Evolutionary conservation across 83 land plant species (phyloP), one percentile per base, ranked within the genome.

Genomic region (Isoetes engelmannii): DNA sequence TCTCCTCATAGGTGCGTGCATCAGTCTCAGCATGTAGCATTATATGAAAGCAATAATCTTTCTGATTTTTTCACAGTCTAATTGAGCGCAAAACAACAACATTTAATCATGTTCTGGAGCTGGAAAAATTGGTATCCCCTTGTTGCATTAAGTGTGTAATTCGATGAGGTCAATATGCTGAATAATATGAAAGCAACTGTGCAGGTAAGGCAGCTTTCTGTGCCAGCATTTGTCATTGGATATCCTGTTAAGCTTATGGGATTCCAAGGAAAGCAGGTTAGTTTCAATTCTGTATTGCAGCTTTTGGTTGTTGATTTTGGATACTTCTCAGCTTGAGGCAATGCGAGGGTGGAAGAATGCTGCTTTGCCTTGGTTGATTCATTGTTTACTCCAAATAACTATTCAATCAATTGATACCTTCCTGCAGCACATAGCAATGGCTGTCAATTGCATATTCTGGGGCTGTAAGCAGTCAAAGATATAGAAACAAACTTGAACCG

Each of bases 221-320:
- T 69, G 15, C 59, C 55, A 8, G 78, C 74, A n/a, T 60, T 75
- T 18, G 78, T 75, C 12, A 70, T 75, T 21, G 78, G 78, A 6
- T 75, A 75, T 44, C 78, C 78, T 4, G 57, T 75, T 12, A 61
- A 69, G 37, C 19, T 75, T 37, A 70, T 49, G 28, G 78, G 78
- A 43, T 70, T 61, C 63, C 78, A 70, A 55, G 74, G 78, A 18
- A 53, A 69, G 49, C 75, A 75, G 78, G 77, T 74, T 6, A 9
- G 17, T n/a, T n/a, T n/a, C n/a, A n/a, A n/a, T n/a, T n/a, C n/a
- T n/a, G n/a, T n/a, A n/a, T 50, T 8, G 8, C 8, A 13, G 8
- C 8, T 8, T 50, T 13, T 50, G 13, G 8, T 8, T 50, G 53
- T 8, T 50, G 10, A 50, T 13, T 50, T 13, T 8, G 10, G 8